Percentiles rank a stretch among this genome's conserved stretches.
Conservation (phyloP, 2,329 filamentous ascomycete genomes). For the Uncinocarpus reesii region DNA sequence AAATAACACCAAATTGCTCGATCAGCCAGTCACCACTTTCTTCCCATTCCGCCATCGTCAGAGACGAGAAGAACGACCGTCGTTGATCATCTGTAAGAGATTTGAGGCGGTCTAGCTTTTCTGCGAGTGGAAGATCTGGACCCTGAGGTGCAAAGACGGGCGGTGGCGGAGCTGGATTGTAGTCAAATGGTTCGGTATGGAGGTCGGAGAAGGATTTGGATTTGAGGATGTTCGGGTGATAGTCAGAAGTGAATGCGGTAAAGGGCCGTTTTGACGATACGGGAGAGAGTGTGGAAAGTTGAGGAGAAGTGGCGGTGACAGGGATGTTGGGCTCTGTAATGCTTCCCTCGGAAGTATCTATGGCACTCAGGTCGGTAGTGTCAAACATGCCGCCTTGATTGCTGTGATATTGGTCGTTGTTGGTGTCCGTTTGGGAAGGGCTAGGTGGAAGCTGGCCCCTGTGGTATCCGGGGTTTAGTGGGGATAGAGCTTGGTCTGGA, state of each 20-base stretch:
- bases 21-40: conserved; percentile 53
- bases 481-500: conserved; percentile 1
- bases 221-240: conserved; percentile 37
- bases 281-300: conserved; percentile 24
- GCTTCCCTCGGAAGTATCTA: conserved; percentile 16
- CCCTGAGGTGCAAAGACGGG: conserved; percentile 19
- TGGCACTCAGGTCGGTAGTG: conserved; percentile 17
- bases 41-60: conserved; percentile 50
- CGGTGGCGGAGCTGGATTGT: conserved; percentile 27
- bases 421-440: conserved; percentile 10
- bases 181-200: conserved; percentile 42
- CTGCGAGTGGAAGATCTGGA: conserved; percentile 23
- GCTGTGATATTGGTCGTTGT: conserved; percentile 22
- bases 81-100: conserved; percentile 34
- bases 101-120: conserved; percentile 32
- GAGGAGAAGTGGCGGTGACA: conserved; percentile 12
- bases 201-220: conserved; percentile 42
- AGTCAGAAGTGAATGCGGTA: conserved; percentile 37
- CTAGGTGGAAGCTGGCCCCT: conserved; percentile 7
- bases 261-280: conserved; percentile 23
- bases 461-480: conserved; percentile 1
- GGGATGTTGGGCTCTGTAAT: conserved; percentile 10
- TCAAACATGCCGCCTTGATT: conserved; percentile 17
- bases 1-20: conserved; percentile 43
- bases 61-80: conserved; percentile 41